Evolutionary conservation across 2,329 filamentous ascomycete species (phyloP), one percentile per base, ranked within the genome.

Genomic region (Aspergillus alliaceus): DNA sequence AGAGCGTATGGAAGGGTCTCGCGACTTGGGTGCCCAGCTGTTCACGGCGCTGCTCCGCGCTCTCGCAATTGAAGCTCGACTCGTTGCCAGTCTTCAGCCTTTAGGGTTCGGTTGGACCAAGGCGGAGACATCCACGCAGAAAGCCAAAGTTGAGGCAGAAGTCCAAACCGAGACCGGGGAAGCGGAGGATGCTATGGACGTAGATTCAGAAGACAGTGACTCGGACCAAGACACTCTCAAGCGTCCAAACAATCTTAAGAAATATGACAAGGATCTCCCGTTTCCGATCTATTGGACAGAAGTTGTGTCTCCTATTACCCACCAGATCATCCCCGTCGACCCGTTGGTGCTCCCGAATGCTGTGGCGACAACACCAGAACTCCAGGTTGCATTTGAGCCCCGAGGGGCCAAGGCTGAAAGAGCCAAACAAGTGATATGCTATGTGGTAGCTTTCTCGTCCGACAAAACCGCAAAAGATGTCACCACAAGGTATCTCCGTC

Each of bases 281-380:
- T 95, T 88, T 63, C 93, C 95, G 1, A 89, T 90, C 51, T 98
- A 98, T 72, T 99, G 95, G 95, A 89, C 90, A 0, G 95, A 99
- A 72, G 89, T 90, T 2, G 80, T 95, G 2, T 97, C 93, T 0
- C 89, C 91, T 2, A 81, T 91, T 3, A 93, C 90, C 0, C 85
- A 90, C 53, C 90, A 86, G 49, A 92, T 90, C 56, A 82, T 95
- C 8, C 83, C 92, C 0, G 88, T 97, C 2, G 93, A 96, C 57
- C 82, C 90, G 0, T 79, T 91, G 6, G 84, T 92, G 29, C 74
- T 83, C 51, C 87, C 85, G 54, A 85, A 83, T 22, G 68, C 88
- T 2, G 80, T 95, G 20, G 90, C 88, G 1, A 89, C 86, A 0
- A 92, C 85, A 34, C 79, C 88, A 55, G 90, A 95, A 31, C 80